Conservation (phyloP, 2,329 filamentous ascomycete genomes). For the Ampelomyces quisqualis region DNA sequence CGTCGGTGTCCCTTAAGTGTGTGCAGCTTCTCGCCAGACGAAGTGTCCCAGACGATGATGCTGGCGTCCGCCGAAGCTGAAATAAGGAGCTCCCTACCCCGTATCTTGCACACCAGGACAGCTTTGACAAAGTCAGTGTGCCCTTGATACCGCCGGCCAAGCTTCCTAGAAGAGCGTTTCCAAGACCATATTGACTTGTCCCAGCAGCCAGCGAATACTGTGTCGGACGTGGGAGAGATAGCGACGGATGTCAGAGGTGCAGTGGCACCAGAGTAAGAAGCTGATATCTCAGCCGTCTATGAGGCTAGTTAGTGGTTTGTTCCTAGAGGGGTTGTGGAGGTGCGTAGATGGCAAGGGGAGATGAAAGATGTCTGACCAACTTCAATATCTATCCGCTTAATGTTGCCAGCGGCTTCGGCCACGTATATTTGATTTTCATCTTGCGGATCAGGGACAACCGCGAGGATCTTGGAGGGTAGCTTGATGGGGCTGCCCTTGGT, state of each 20-base stretch:
- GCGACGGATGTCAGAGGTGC: slow-evolving; percentile 64
- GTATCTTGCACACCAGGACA: slow-evolving; percentile 63
- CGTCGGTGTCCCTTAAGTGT: slow-evolving; percentile 76
- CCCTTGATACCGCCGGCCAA: slow-evolving; percentile 64
- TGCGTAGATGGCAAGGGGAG: neutral
- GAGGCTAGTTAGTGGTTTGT: slow-evolving; percentile 13
- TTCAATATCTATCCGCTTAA: slow-evolving; percentile 72
- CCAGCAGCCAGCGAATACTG: slow-evolving; percentile 87
- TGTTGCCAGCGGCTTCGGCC: slow-evolving; percentile 81
- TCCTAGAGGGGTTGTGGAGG: neutral
- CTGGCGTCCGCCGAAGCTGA: slow-evolving; percentile 51
- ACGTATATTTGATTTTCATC: slow-evolving; percentile 67
- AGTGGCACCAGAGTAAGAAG: slow-evolving; percentile 68
- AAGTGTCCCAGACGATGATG: slow-evolving; percentile 75
- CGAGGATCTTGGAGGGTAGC: slow-evolving; percentile 83
- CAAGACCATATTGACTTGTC: slow-evolving; percentile 91
- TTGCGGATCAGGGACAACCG: slow-evolving; percentile 66
- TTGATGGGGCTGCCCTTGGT: slow-evolving; percentile 77
- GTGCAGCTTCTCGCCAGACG: slow-evolving; percentile 67
- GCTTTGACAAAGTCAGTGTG: slow-evolving; percentile 93
- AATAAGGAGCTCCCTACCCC: slow-evolving; percentile 57
- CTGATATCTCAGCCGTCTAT: slow-evolving; percentile 42
- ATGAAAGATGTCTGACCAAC: slow-evolving; percentile 57
- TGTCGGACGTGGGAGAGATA: slow-evolving; percentile 41
- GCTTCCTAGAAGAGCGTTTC: slow-evolving; percentile 52